A percentile compares a stretch with the other conserved stretches of the same genome.
These are phyloP conservation scores for Teratosphaeria pseudoeucalypti DNA, from an alignment of 2,329 filamentous ascomycete species.

Conservation along the genomic window DNA sequence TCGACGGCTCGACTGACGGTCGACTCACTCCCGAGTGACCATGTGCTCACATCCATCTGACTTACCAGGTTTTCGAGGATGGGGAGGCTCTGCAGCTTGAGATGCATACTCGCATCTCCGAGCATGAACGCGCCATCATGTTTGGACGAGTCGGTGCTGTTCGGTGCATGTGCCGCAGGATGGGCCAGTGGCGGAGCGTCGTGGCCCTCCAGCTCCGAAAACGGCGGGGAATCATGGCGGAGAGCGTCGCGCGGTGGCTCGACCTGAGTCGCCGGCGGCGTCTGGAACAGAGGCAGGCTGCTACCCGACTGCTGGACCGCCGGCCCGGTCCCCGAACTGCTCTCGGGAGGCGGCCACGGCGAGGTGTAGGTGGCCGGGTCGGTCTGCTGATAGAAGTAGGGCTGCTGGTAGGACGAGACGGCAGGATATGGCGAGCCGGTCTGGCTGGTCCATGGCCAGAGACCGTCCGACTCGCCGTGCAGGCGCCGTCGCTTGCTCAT, in stretches of 20 bases:
- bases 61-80: constrained; percentile 52
- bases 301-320: neutral
- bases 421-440: constrained; percentile 14
- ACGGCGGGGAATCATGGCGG: neutral
- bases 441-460: neutral
- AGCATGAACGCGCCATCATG: constrained; percentile 4
- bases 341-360: constrained; percentile 10
- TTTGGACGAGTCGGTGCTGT: neutral
- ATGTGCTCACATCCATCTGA: neutral
- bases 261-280: neutral
- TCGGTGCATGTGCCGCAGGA: neutral
- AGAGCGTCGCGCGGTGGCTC: neutral
- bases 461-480: neutral
- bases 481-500: constrained; percentile 3
- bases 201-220: neutral
- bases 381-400: constrained; percentile 20
- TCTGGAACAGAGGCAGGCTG: constrained; percentile 2
- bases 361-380: constrained; percentile 15
- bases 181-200: neutral
- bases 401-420: constrained; percentile 16
- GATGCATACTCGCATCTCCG: constrained; percentile 34
- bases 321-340: neutral
- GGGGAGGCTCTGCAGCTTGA: constrained; percentile 50
- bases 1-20: neutral
- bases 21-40: neutral